Evolutionary conservation across 2,329 filamentous ascomycete genomes (phyloP).

Genomic region (Ophiocordyceps unilateralis): DNA sequence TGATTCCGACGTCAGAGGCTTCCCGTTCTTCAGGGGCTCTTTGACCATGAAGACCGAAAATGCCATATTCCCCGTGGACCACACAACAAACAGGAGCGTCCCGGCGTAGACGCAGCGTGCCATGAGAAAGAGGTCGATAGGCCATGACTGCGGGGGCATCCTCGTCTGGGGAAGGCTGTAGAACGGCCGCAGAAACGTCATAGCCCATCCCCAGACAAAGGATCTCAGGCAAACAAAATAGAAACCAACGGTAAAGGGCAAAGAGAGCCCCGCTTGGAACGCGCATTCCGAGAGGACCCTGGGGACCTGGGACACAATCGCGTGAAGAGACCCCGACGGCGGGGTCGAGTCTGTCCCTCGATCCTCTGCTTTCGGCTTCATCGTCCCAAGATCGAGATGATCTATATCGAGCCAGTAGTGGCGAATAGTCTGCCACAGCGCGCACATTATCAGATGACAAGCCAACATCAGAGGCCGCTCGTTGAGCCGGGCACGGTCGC

Average conservation of each 20-base stretch:
- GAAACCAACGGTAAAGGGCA: constrained; percentile 31
- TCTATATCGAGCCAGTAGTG: constrained; percentile 66
- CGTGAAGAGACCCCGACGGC: constrained; percentile 15
- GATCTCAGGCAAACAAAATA: constrained; percentile 48
- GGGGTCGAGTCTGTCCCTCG: constrained; percentile 9
- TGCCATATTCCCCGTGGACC: constrained; percentile 59
- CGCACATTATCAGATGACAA: constrained; percentile 50
- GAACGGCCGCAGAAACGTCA: constrained; percentile 53
- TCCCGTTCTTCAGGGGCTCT: constrained; percentile 68
- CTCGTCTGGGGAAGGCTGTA: constrained; percentile 61
- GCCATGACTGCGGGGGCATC: constrained; percentile 40
- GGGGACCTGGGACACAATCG: constrained; percentile 21
- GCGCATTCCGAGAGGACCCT: constrained; percentile 18
- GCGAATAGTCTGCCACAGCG: constrained; percentile 46
- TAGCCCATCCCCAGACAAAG: constrained; percentile 49
- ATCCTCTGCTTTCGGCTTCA: constrained; percentile 6
- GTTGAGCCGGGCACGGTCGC: constrained; percentile 62
- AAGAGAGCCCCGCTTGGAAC: constrained; percentile 21
- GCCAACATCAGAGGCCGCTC: constrained; percentile 73
- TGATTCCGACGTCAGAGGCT: constrained; percentile 67
- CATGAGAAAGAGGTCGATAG: constrained; percentile 37
- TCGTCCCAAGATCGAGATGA: constrained; percentile 29
- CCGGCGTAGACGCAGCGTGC: constrained; percentile 43
- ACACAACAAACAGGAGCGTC: constrained; percentile 50
- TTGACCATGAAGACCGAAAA: constrained; percentile 70